These are phyloP conservation scores for Linum trigynum DNA, from an alignment of 345 rosid genomes.

Conservation along the genomic window DNA sequence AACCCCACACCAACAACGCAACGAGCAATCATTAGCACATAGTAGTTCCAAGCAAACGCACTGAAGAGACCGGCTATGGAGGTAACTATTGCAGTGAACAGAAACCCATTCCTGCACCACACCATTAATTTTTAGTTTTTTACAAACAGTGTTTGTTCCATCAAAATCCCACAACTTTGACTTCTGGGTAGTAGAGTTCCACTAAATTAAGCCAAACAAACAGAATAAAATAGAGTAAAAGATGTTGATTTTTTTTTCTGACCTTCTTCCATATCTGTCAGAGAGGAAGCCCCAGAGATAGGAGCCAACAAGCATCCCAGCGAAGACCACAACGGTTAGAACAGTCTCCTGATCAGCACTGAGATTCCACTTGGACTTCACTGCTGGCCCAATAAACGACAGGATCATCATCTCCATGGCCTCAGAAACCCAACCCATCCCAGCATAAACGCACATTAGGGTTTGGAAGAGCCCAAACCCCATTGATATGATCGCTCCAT, in stretches of 20 bases:
- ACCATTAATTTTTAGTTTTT: too few relatives aligned
- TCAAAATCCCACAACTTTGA: too few relatives aligned
- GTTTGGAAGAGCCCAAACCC: constrained; percentile 82
- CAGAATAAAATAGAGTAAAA: background rate
- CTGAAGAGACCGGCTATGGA: constrained; percentile 71
- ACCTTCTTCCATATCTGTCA: constrained; percentile 82
- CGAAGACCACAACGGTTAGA: constrained; percentile 67
- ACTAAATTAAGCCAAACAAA: background rate
- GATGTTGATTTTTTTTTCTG: background rate
- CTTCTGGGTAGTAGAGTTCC: too few relatives aligned
- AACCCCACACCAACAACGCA: constrained; percentile 82
- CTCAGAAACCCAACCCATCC: constrained; percentile 84
- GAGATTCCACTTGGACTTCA: constrained; percentile 61
- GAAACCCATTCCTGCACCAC: constrained; percentile 67
- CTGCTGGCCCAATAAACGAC: constrained; percentile 79
- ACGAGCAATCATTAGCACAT: constrained; percentile 44
- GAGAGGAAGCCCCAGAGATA: constrained; percentile 86
- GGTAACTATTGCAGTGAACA: constrained; percentile 69
- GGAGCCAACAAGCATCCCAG: constrained; percentile 83
- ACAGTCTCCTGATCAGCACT: constrained; percentile 68
- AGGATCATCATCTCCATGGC: constrained; percentile 99
- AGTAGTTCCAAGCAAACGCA: constrained; percentile 62
- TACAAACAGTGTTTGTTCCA: background rate
- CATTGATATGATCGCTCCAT: constrained; percentile 67
- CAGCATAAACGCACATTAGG: constrained; percentile 69